Evolutionary conservation across 345 rosid species (phyloP).

Genomic region (Acer yangbiense): DNA sequence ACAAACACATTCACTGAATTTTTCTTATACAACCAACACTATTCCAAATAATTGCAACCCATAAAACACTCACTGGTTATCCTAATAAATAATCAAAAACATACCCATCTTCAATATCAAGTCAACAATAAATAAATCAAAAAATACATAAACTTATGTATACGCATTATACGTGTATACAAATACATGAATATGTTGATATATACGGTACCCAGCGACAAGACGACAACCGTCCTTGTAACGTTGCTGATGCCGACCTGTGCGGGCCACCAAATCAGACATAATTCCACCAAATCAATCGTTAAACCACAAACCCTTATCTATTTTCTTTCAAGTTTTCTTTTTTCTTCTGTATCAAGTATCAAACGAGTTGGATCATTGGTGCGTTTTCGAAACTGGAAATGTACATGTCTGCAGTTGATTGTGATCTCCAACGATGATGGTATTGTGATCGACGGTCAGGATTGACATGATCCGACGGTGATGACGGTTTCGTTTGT

Average conservation of each 20-base stretch:
- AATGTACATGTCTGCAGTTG: slow-evolving; percentile 35
- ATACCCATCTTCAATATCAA: no score
- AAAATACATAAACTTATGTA: no score
- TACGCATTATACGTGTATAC: no score
- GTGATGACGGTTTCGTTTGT: slow-evolving; percentile 31
- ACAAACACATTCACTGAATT: background rate
- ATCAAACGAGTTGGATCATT: background rate
- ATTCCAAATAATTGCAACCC: background rate
- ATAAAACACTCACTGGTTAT: no score
- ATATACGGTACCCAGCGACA: slow-evolving; percentile 75
- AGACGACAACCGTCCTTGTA: slow-evolving; percentile 92
- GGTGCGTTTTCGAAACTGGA: slow-evolving; percentile 14
- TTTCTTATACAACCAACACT: background rate
- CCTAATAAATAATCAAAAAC: no score
- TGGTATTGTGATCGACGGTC: slow-evolving; percentile 30
- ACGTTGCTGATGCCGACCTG: slow-evolving; percentile 97
- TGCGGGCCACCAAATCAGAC: slow-evolving; percentile 96
- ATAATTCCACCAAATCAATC: slow-evolving; percentile 27
- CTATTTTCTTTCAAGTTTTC: no score
- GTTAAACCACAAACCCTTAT: no score
- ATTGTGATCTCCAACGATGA: slow-evolving; percentile 35
- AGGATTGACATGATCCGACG: slow-evolving; percentile 34
- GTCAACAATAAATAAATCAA: no score
- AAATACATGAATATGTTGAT: no score
- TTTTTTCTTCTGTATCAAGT: background rate